Percentiles rank a stretch among this genome's conserved stretches.
phyloP scores from a whole-genome alignment of 2,329 filamentous ascomycete species.

The Trichoderma simmonsii region DNA sequence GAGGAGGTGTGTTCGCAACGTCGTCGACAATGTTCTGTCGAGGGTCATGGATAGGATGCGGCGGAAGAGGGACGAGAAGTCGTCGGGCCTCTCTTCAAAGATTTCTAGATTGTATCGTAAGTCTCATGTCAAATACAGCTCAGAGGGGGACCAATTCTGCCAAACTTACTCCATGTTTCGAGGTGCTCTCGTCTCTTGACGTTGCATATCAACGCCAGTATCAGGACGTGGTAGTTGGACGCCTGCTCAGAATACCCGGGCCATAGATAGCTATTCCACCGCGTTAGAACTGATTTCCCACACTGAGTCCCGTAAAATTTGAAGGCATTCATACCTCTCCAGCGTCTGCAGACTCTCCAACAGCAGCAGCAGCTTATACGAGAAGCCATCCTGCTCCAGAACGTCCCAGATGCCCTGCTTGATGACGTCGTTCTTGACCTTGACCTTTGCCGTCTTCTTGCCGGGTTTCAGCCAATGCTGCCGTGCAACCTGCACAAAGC shows the following conservation, averaged over 20 bases:
- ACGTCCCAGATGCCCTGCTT: conserved; percentile 87
- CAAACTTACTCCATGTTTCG: conserved; percentile 72
- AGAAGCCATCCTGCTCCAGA: conserved; percentile 77
- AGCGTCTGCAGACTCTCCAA: conserved; percentile 88
- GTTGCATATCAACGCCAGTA: conserved; percentile 82
- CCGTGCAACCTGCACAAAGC: conserved; percentile 74
- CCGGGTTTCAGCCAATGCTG: conserved; percentile 76
- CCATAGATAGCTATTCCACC: conserved; percentile 73
- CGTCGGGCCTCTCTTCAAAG: conserved; percentile 71
- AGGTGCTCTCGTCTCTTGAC: conserved; percentile 85
- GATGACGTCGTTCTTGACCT: conserved; percentile 79
- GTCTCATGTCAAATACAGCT: conserved; percentile 21
- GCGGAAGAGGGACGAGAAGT: conserved; percentile 87
- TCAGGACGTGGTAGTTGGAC: conserved; percentile 86
- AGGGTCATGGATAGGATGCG: conserved; percentile 84
- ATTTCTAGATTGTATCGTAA: conserved; percentile 48
- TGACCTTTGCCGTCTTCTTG: conserved; percentile 60
- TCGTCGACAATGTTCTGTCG: conserved; percentile 62
- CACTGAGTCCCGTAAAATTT: neutral
- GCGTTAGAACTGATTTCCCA: conserved; percentile 24
- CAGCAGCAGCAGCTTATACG: conserved; percentile 71
- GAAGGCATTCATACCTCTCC: conserved; percentile 58
- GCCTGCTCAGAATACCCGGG: conserved; percentile 84
- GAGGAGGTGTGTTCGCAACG: conserved; percentile 76
- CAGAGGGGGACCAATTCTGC: neutral